Evolutionary conservation across 441 rosid species (phyloP), one percentile per base, ranked within the genome.

Genomic region (Brassica balearica): DNA sequence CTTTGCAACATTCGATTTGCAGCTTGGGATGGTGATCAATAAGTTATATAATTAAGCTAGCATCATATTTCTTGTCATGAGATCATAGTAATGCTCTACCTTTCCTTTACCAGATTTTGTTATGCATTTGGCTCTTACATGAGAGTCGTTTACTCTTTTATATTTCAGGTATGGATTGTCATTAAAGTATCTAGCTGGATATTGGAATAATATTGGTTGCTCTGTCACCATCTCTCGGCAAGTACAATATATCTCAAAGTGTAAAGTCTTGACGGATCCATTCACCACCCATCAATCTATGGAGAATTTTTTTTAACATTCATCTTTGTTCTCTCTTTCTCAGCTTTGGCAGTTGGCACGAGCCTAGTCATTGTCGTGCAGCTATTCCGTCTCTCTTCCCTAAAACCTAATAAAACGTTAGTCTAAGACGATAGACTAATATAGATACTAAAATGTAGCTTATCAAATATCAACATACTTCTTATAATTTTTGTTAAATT

Each of bases 181-280:
- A 91, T 90, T 87, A 93, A 92, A 87, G 97, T 91, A 82, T 73
- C 92, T 12, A 86, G 85, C 77, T 93, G 89, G 94, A 53, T 88
- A 22, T 61, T 84, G 91, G 87, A 67, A 46, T 84, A 41, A n/a
- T 88, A 10, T 91, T 97, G 97, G 87, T 93, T 73, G 61, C 85
- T 80, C 84, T 93, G 11, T 74, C 90, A 62, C 77, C 91, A 80
- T 89, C 91, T 67, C 84, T 91, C 80, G 99, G 97, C 86, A 88
- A 97, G 97, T 95, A 88, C 69, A 46, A 14, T 67, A 20, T 51
- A 53, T 60, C 34, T 68, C 25, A 78, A 53, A 8, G 6, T 25
- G 5, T 14, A 34, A 38, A 71, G 46, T 53, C 63, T 25, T 32
- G 27, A 43, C 22, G 12, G 12, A 11, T 46, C 14, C 53, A 46